These are phyloP conservation scores for Hypseocharis bilobata DNA, from an alignment of 441 rosid genomes.

Conservation along the genomic window DNA sequence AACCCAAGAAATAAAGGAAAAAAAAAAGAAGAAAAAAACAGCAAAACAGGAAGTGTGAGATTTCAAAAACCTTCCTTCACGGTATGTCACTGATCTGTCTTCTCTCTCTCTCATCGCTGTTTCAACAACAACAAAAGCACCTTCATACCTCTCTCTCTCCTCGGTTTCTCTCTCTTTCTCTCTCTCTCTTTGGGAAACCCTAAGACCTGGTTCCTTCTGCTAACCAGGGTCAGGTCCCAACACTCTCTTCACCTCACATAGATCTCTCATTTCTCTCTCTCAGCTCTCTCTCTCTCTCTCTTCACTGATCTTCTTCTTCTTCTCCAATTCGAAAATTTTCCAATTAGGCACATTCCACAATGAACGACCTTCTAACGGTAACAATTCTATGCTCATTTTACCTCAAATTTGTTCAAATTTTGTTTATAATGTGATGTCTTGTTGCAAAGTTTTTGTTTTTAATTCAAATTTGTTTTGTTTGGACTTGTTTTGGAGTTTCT, in stretches of 20 bases:
- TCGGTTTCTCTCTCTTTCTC: constrained; percentile 1
- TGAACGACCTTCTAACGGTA: constrained; percentile 89
- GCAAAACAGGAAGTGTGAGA: not conserved
- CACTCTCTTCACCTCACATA: not conserved
- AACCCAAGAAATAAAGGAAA: not conserved
- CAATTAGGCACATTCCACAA: constrained; percentile 27
- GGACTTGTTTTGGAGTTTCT: too few species aligned
- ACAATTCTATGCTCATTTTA: not conserved
- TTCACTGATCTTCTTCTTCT: too few species aligned
- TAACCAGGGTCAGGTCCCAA: not conserved
- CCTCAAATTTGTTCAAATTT: not conserved
- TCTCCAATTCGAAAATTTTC: not conserved
- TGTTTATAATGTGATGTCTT: not conserved
- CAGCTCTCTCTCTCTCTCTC: not conserved
- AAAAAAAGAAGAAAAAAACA: not conserved
- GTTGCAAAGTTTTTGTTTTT: not conserved
- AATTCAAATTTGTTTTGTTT: too few species aligned
- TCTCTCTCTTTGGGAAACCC: not conserved
- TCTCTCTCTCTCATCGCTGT: not conserved
- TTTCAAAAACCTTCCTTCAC: constrained; percentile 8
- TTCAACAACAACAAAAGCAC: not conserved
- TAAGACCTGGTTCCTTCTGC: not conserved
- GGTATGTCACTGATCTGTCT: constrained; percentile 10
- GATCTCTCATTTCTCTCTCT: not conserved
- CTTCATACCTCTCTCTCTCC: constrained; percentile 1